Evolutionary conservation across 2,329 filamentous ascomycete species (phyloP).

Genomic region (Pezicula rhizophila): DNA sequence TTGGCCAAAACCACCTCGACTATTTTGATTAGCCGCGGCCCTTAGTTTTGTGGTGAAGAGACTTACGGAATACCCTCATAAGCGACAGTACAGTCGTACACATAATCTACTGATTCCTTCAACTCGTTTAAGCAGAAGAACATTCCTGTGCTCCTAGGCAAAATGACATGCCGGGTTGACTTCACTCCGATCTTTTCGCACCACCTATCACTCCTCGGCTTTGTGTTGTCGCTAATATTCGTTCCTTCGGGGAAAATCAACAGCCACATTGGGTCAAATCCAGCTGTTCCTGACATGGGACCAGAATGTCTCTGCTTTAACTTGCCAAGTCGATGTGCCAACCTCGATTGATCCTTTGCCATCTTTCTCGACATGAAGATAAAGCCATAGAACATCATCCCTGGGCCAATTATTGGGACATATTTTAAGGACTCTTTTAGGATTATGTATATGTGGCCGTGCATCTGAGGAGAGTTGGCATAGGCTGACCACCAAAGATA

Average conservation of each 20-base stretch:
- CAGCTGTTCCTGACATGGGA: slow-evolving; percentile 45
- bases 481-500: slow-evolving; percentile 96
- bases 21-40: slow-evolving; percentile 9
- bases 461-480: slow-evolving; percentile 66
- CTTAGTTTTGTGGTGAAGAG: slow-evolving; percentile 2
- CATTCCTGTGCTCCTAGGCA: slow-evolving; percentile 75
- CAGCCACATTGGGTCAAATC: slow-evolving; percentile 80
- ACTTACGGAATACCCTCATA: slow-evolving; percentile 91
- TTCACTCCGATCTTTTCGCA: slow-evolving; percentile 68
- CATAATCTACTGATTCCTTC: slow-evolving; percentile 67
- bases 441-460: slow-evolving; percentile 85
- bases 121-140: slow-evolving; percentile 76
- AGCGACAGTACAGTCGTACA: slow-evolving; percentile 91
- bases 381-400: slow-evolving; percentile 82
- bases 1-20: slow-evolving; percentile 76
- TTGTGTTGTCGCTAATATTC: slow-evolving; percentile 66
- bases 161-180: slow-evolving; percentile 67
- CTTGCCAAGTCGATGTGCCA: slow-evolving; percentile 67
- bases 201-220: slow-evolving; percentile 67
- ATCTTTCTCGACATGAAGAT: slow-evolving; percentile 90
- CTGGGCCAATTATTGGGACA: slow-evolving; percentile 72
- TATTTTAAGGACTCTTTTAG: slow-evolving; percentile 81
- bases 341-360: slow-evolving; percentile 69
- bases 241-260: slow-evolving; percentile 85
- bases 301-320: slow-evolving; percentile 53